A percentile compares a stretch with the other conserved stretches of the same genome.
Evolutionary conservation across 768 basidiomycete species (phyloP).

Genomic region (Auriscalpium microsporum): DNA sequence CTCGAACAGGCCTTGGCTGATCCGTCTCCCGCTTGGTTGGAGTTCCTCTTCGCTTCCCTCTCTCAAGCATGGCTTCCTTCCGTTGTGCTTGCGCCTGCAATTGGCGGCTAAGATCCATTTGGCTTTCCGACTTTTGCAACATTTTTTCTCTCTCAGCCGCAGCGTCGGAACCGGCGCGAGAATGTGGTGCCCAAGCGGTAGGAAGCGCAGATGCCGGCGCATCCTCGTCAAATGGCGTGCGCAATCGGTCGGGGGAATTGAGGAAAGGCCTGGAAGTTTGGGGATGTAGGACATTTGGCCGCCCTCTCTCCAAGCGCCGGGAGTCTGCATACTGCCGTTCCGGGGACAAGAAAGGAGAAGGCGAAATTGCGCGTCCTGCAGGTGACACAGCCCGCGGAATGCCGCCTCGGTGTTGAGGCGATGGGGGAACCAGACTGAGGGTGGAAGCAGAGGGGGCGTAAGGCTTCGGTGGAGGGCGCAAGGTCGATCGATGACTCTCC

Average conservation of each 20-base stretch:
- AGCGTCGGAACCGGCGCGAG: constrained; percentile 44
- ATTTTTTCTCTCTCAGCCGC: constrained; percentile 39
- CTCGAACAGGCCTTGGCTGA: neutral
- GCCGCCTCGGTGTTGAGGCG: constrained; percentile 5
- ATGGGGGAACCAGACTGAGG: constrained; percentile 18
- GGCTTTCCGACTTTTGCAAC: constrained; percentile 32
- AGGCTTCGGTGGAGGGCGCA: constrained; percentile 32
- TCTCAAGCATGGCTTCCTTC: neutral
- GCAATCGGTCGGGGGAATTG: constrained; percentile 17
- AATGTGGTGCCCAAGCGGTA: constrained; percentile 28
- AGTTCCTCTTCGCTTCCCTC: neutral
- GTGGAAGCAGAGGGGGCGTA: constrained; percentile 30
- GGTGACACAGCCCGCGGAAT: neutral
- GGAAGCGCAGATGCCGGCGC: neutral
- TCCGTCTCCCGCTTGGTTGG: neutral
- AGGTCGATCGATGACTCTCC: constrained; percentile 33
- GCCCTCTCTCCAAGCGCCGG: neutral
- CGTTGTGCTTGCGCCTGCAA: constrained; percentile 19
- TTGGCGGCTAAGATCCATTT: constrained; percentile 25
- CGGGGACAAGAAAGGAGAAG: constrained; percentile 13
- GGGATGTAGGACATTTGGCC: constrained; percentile 7
- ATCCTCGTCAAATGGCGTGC: constrained; percentile 10
- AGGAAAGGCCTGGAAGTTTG: constrained; percentile 10
- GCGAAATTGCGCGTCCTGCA: neutral
- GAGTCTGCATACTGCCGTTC: constrained; percentile 8